Base-by-base conservation (phyloP, 306 rosid genomes). In the Ceratonia siliqua region DNA sequence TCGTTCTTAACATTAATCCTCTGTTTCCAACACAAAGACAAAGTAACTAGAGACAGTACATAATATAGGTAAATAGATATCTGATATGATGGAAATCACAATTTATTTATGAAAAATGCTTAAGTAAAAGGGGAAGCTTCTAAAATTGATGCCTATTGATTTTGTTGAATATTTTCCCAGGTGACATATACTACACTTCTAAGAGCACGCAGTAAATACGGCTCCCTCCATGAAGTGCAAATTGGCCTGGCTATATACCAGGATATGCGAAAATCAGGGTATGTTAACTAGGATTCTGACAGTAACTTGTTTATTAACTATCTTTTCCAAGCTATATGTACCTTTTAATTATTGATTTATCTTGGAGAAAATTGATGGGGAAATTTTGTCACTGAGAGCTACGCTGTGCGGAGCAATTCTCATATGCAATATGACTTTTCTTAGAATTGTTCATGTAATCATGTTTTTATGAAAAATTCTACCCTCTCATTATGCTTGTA, bases 251-350 rank as follows among this genome's bases (percentile, higher is more conserved):
- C 91, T 73, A 81, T 91, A 81, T 94, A 94, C 56, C 97, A 86
- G 84, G 97, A 94, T 55, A 90, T 94, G 98, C 85, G 93, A 56
- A 94, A 85, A 78, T 92, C 98, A 20, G 97, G 98, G 98, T 94
- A 87, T 82, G 82, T 53, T 68, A 41, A 38, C 69, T 12, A 27
- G 22, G 17, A 52, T 56, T 52, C 57, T 22, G 20, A 36, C 12
- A 33, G 56, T 63, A 71, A 49, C 66, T 25, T 52, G 66, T 28
- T 62, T 21, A 62, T 48, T 65, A 12, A 13, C 53, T 52, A 7
- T 25, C 59, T 65, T 71, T 81, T 71, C 24, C 18, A 62, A 39
- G 43, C 42, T 54, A 13, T 62, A 48, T 48, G 71, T 33, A 45
- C 45, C 46, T 59, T 58, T 20, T 33, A 20, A 36, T 56, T 68